Percentiles rank a stretch among this genome's conserved stretches.
Conservation (phyloP, 2,329 filamentous ascomycete species). For the Paraphaeosphaeria sporulosa region DNA sequence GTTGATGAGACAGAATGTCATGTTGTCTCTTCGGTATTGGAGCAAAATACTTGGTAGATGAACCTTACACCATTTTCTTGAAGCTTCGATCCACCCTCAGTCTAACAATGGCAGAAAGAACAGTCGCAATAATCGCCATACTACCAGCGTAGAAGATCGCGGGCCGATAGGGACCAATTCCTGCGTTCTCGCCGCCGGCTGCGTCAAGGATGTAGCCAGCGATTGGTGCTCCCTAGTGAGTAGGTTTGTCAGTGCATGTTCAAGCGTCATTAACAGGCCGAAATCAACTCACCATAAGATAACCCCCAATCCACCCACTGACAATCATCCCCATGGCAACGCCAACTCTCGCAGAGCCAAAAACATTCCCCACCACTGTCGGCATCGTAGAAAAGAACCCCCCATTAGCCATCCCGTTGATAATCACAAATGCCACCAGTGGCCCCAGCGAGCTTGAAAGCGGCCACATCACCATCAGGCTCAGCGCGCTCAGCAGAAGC, state of each 20-base stretch:
- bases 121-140: background rate
- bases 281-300: background rate
- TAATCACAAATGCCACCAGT: background rate
- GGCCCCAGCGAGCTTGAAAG: background rate
- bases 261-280: no score
- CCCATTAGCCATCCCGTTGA: conserved; percentile 4
- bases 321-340: conserved; percentile 6
- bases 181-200: background rate
- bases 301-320: conserved; percentile 4
- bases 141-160: conserved; percentile 5
- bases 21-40: no score
- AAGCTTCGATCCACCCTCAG: conserved; percentile 3
- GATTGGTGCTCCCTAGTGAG: background rate
- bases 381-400: conserved; percentile 7
- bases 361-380: background rate
- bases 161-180: background rate
- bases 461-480: conserved; percentile 7
- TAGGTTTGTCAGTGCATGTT: background rate
- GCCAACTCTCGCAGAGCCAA: conserved; percentile 2
- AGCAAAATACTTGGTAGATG: no score
- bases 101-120: background rate
- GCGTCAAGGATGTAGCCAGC: conserved; percentile 4
- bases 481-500: background rate
- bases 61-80: conserved; percentile 1
- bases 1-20: no score